Evolutionary conservation across 2,329 filamentous ascomycete genomes (phyloP).

Genomic region (Aaosphaeria arxii): DNA sequence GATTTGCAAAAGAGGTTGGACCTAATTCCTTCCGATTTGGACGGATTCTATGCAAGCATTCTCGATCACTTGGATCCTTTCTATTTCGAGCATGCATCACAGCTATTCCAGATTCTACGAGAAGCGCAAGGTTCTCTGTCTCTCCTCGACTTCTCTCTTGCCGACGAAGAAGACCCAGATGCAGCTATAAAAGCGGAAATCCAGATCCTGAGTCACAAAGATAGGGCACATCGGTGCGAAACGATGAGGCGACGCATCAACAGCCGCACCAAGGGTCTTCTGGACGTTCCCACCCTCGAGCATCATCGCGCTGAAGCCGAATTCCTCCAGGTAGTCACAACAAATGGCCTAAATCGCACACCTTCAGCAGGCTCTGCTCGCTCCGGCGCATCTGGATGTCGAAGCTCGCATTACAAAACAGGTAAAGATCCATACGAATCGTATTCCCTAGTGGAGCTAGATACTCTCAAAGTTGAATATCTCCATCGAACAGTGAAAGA

Average conservation of each 20-base stretch:
- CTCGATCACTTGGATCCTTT: slow-evolving; percentile 8
- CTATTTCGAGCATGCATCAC: not conserved
- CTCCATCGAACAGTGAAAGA: slow-evolving; percentile 8
- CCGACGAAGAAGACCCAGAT: not conserved
- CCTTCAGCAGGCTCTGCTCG: not conserved
- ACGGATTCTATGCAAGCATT: slow-evolving; percentile 14
- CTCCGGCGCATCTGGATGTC: not conserved
- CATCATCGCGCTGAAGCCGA: not conserved
- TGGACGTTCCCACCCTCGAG: slow-evolving; percentile 1
- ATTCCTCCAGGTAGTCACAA: not conserved
- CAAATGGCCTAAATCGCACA: not conserved
- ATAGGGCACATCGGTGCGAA: not conserved
- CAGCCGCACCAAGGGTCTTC: not conserved
- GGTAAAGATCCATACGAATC: not conserved
- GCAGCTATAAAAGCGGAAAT: not conserved
- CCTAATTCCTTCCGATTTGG: slow-evolving; percentile 13
- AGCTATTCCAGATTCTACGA: not conserved
- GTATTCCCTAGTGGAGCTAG: not conserved
- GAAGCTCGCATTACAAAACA: not conserved
- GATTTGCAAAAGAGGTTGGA: slow-evolving; percentile 13
- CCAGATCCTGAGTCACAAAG: not conserved
- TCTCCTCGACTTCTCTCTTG: not conserved
- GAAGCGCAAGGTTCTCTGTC: not conserved
- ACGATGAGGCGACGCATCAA: not conserved
- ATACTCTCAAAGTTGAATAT: slow-evolving; percentile 1